A percentile compares a stretch with the other conserved stretches of the same genome.
These are phyloP conservation scores for Trichoderma guizhouense DNA, from an alignment of 2,329 filamentous ascomycete genomes.

Conservation along the genomic window DNA sequence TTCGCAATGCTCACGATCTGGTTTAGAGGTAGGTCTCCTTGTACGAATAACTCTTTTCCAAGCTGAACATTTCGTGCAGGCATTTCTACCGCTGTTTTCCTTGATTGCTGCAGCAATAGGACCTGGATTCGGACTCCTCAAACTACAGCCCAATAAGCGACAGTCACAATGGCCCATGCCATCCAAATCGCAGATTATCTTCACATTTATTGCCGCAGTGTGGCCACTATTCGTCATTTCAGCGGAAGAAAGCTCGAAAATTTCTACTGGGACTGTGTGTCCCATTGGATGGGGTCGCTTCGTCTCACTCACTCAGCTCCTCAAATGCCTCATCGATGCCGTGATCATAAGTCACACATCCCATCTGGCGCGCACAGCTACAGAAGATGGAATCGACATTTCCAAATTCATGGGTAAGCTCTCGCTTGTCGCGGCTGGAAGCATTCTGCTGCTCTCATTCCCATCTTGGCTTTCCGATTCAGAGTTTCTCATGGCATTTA, in stretches of 20 bases:
- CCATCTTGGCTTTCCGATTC: conserved; percentile 25
- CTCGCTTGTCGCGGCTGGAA: conserved; percentile 17
- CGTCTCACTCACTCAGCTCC: conserved; percentile 21
- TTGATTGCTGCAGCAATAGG: background rate
- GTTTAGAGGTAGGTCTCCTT: conserved; percentile 29
- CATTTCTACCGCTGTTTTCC: conserved; percentile 28
- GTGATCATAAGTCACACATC: conserved; percentile 28
- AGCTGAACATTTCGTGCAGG: conserved; percentile 21
- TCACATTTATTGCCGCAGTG: conserved; percentile 24
- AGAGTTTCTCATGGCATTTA: conserved; percentile 32
- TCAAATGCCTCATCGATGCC: conserved; percentile 32
- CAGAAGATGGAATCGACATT: conserved; percentile 25
- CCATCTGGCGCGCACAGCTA: conserved; percentile 23
- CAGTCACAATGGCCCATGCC: conserved; percentile 25
- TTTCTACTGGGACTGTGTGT: conserved; percentile 21
- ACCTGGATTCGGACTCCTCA: background rate
- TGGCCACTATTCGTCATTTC: conserved; percentile 32
- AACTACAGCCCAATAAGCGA: background rate
- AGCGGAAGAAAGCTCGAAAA: conserved; percentile 3
- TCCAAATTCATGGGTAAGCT: conserved; percentile 11
- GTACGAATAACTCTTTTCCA: background rate
- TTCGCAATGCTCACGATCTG: conserved; percentile 32
- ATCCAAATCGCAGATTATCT: conserved; percentile 21
- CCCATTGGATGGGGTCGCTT: conserved; percentile 17
- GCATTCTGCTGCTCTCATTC: conserved; percentile 26